Evolutionary conservation across 2,329 filamentous ascomycete genomes (phyloP).

Genomic region (Ascochyta clinopodiicola): DNA sequence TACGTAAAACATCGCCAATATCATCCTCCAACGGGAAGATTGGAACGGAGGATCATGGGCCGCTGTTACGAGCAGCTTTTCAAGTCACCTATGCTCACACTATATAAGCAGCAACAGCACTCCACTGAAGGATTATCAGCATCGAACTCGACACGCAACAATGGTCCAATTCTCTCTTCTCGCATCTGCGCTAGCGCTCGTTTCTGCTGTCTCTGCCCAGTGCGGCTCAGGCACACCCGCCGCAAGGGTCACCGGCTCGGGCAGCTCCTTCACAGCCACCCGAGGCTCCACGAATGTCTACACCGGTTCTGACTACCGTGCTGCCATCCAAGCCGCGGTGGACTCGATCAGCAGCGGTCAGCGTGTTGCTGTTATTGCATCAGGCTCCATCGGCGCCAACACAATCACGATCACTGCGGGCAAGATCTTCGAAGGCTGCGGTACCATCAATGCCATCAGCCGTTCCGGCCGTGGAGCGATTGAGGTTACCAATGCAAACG

Average conservation of each 20-base stretch:
- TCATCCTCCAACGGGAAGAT: conserved; percentile 10
- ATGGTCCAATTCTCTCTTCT: conserved; percentile 51
- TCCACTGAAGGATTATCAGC: neutral
- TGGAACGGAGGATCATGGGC: neutral
- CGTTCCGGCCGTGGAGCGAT: conserved; percentile 60
- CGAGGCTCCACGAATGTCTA: conserved; percentile 57
- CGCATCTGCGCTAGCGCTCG: conserved; percentile 52
- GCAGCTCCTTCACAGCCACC: conserved; percentile 55
- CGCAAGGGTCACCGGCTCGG: conserved; percentile 57
- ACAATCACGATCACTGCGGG: conserved; percentile 60
- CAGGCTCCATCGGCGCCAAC: conserved; percentile 61
- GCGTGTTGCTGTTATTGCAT: conserved; percentile 61
- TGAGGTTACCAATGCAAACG: conserved; percentile 57
- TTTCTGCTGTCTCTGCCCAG: conserved; percentile 50
- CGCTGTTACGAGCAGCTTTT: neutral
- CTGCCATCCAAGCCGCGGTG: conserved; percentile 62
- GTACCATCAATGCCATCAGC: conserved; percentile 59
- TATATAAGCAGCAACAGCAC: conserved; percentile 5
- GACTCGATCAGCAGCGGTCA: conserved; percentile 61
- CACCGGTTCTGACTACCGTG: conserved; percentile 60
- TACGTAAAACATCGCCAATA: conserved; percentile 7
- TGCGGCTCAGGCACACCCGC: conserved; percentile 58
- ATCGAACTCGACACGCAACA: neutral
- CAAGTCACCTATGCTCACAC: neutral
- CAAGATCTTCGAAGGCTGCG: conserved; percentile 66